phyloP scores from a whole-genome alignment of 1,139 yeast genomes.

The Debaryomyces udenii region DNA sequence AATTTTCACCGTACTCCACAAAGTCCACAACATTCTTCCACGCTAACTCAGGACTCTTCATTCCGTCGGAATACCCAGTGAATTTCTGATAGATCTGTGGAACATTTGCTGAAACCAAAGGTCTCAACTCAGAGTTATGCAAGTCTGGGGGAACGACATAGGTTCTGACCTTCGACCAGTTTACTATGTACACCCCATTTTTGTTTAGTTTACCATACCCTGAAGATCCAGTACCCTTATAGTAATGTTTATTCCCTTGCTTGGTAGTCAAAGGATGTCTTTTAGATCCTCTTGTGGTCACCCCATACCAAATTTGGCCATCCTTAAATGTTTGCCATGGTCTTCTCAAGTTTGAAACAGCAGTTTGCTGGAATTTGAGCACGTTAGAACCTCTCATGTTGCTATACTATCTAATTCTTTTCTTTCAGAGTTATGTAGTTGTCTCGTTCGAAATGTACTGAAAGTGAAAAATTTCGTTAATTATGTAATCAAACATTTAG shows the following conservation, averaged over 20 bases:
- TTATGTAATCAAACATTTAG: slow-evolving; percentile 8
- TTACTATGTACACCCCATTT: slow-evolving; percentile 72
- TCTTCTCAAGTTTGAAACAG: slow-evolving; percentile 58
- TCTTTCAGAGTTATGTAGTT: neutral
- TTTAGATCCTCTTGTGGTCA: slow-evolving; percentile 75
- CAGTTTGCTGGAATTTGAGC: slow-evolving; percentile 56
- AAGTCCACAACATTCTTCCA: slow-evolving; percentile 74
- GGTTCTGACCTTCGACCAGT: slow-evolving; percentile 88
- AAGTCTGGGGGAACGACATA: slow-evolving; percentile 76
- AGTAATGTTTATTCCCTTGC: slow-evolving; percentile 90
- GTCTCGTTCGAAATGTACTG: slow-evolving; percentile 1
- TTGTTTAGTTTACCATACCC: slow-evolving; percentile 85
- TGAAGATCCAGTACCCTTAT: slow-evolving; percentile 94
- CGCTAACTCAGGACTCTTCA: slow-evolving; percentile 74
- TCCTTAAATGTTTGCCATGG: slow-evolving; percentile 90
- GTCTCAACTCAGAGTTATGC: slow-evolving; percentile 54
- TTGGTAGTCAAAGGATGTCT: slow-evolving; percentile 87
- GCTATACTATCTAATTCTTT: neutral
- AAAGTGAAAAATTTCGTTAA: slow-evolving; percentile 6
- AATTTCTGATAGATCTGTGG: slow-evolving; percentile 72
- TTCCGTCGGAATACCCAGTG: slow-evolving; percentile 70
- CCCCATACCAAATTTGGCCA: slow-evolving; percentile 83
- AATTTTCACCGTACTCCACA: slow-evolving; percentile 68
- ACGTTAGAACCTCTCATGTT: slow-evolving; percentile 59
- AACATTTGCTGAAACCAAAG: slow-evolving; percentile 70